Evolutionary conservation across 108 stramenopile species (phyloP).

Genomic region (Skeletonema costatum): DNA sequence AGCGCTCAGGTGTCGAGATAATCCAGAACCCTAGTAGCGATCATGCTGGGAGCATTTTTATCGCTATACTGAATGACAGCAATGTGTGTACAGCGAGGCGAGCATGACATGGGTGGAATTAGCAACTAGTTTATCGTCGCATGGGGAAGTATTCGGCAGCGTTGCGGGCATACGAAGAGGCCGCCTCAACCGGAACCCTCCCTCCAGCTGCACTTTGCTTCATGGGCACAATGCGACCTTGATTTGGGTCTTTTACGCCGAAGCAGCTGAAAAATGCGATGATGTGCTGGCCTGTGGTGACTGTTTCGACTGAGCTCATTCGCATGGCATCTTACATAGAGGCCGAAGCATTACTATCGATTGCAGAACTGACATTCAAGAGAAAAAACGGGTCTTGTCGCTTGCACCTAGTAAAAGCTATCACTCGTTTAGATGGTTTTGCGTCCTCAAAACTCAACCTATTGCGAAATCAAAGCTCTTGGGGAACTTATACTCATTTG

Average conservation of each 20-base stretch:
- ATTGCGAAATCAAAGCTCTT: conserved; percentile 63
- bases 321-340: conserved; percentile 57
- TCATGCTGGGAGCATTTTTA: conserved; percentile 50
- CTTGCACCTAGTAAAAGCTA: conserved; percentile 36
- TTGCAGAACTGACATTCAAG: conserved; percentile 56
- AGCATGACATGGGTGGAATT: conserved; percentile 52
- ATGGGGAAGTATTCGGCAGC: conserved; percentile 72
- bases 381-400: conserved; percentile 69
- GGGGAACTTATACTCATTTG: conserved; percentile 77
- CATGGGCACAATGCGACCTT: conserved; percentile 76
- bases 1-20: conserved; percentile 67
- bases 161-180: conserved; percentile 56
- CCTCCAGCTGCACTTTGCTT: conserved; percentile 43
- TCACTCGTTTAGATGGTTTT: conserved; percentile 23
- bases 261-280: conserved; percentile 62
- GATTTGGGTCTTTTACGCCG: conserved; percentile 67
- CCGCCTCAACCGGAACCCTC: conserved; percentile 36
- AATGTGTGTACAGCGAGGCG: conserved; percentile 9
- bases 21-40: conserved; percentile 52
- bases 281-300: conserved; percentile 32
- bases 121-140: conserved; percentile 64
- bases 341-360: conserved; percentile 49
- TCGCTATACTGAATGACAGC: conserved; percentile 3
- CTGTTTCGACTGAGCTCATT: background rate
- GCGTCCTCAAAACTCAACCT: conserved; percentile 2